phyloP scores from a whole-genome alignment of 352 stramenopile species.

The Plasmopara halstedii region DNA sequence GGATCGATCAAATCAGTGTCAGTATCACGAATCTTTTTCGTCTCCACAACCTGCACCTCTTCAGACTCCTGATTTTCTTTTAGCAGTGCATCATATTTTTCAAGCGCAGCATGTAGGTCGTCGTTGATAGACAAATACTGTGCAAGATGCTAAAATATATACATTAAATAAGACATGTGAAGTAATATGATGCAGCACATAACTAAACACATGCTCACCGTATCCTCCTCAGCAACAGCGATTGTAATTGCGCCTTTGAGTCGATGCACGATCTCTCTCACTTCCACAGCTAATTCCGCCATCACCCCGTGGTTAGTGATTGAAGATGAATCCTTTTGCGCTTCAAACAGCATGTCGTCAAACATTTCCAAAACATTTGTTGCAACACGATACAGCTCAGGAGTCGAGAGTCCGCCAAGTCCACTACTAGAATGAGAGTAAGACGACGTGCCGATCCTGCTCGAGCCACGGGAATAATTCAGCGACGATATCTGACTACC shows the following conservation, averaged over 20 bases:
- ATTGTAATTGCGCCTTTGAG: constrained; percentile 59
- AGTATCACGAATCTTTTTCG: not conserved
- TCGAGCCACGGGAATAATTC: constrained; percentile 5
- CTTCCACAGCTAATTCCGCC: constrained; percentile 56
- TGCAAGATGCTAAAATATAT: constrained; percentile 43
- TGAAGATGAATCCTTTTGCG: constrained; percentile 34
- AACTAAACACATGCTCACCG: constrained; percentile 25
- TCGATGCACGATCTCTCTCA: constrained; percentile 49
- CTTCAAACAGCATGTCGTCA: constrained; percentile 74
- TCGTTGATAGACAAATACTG: constrained; percentile 71
- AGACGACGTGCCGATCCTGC: constrained; percentile 32
- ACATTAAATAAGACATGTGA: too few relatives aligned
- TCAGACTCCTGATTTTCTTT: constrained; percentile 19
- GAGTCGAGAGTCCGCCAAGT: constrained; percentile 43
- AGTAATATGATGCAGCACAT: too few relatives aligned
- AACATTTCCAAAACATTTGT: constrained; percentile 74
- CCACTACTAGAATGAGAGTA: constrained; percentile 37
- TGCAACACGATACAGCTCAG: constrained; percentile 54
- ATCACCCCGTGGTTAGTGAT: constrained; percentile 50
- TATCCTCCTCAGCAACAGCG: constrained; percentile 41
- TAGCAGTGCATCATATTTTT: constrained; percentile 43
- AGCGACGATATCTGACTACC: constrained; percentile 2
- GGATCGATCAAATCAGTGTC: constrained; percentile 24
- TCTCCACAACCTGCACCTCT: constrained; percentile 2
- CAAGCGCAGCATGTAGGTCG: constrained; percentile 45